Evolutionary conservation across 2,329 filamentous ascomycete genomes (phyloP).

Genomic region (Trichoderma koningii): DNA sequence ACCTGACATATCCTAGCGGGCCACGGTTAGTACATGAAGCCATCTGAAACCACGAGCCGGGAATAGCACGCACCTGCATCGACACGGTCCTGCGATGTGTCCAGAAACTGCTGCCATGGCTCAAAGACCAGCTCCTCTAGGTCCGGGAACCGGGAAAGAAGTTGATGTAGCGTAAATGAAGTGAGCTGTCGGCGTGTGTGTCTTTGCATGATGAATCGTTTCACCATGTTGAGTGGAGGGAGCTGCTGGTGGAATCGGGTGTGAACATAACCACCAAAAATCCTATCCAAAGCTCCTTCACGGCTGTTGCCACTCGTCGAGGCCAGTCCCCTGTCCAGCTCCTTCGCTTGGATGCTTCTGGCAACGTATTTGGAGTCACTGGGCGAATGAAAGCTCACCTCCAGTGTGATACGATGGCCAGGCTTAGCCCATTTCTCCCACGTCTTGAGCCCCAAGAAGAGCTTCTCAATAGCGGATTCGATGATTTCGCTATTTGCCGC

Average conservation of each 20-base stretch:
- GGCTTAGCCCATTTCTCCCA: conserved; percentile 9
- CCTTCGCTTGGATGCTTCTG: conserved; percentile 5
- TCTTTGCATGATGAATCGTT: conserved; percentile 4
- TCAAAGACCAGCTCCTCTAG: conserved; percentile 10
- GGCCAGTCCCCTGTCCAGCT: background rate
- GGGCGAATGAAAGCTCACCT: conserved; percentile 19
- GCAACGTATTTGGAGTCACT: conserved; percentile 11
- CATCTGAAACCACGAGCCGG: background rate
- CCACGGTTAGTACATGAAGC: background rate
- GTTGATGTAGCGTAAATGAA: conserved; percentile 12
- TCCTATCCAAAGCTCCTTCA: background rate
- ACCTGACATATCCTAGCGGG: conserved; percentile 9
- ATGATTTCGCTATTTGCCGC: conserved; percentile 6
- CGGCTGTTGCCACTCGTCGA: background rate
- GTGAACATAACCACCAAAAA: conserved; percentile 16
- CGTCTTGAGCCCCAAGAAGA: background rate
- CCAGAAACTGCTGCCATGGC: conserved; percentile 18
- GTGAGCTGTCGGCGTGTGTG: conserved; percentile 12
- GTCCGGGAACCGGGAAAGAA: background rate
- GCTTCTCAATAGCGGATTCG: background rate
- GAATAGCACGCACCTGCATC: conserved; percentile 10
- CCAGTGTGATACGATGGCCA: background rate
- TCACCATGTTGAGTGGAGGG: conserved; percentile 16
- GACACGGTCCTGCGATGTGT: conserved; percentile 11
- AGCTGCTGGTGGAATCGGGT: conserved; percentile 11